A percentile compares a stretch with the other conserved stretches of the same genome.
Evolutionary conservation across 1,284 basidiomycete species (phyloP).

Genomic region (Cutaneotrichosporon sp.): DNA sequence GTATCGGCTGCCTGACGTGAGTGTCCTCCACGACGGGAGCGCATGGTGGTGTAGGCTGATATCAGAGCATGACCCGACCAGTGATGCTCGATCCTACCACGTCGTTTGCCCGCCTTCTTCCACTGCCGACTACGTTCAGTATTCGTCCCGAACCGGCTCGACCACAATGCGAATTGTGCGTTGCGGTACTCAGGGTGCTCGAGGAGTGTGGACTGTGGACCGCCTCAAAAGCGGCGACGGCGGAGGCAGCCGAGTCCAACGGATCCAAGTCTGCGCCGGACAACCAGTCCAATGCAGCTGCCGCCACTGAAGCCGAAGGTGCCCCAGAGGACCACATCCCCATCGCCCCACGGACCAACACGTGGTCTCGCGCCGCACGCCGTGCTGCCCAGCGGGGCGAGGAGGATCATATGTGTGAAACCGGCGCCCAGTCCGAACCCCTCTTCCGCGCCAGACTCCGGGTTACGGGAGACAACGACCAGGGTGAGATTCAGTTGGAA

Average conservation of each 20-base stretch:
- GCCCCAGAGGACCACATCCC: slow-evolving; percentile 39
- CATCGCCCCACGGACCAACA: slow-evolving; percentile 55
- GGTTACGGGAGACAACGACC: slow-evolving; percentile 1
- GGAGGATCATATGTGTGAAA: slow-evolving; percentile 48
- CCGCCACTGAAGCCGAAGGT: slow-evolving; percentile 14
- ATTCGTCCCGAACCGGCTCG: slow-evolving; percentile 6
- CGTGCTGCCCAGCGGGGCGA: slow-evolving; percentile 41
- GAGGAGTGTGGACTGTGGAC: neutral
- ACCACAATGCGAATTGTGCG: neutral
- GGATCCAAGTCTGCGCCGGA: neutral
- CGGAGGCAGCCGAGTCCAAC: too few species aligned
- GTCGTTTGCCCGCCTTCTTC: slow-evolving; percentile 55
- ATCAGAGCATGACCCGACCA: slow-evolving; percentile 23
- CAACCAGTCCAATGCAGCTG: neutral
- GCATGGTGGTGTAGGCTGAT: too few species aligned
- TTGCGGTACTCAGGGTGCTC: neutral
- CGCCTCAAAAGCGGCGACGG: too few species aligned
- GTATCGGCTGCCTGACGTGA: slow-evolving; percentile 66
- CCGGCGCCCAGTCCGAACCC: slow-evolving; percentile 12
- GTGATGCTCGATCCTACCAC: slow-evolving; percentile 47
- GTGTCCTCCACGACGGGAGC: slow-evolving; percentile 44
- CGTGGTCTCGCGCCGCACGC: slow-evolving; percentile 68
- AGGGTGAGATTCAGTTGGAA: slow-evolving; percentile 51
- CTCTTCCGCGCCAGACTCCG: slow-evolving; percentile 30
- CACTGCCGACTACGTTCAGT: slow-evolving; percentile 45